Evolutionary conservation across 116 monocot genomes (phyloP), one percentile per base, ranked within the genome.

Genomic region (Cymodocea nodosa): DNA sequence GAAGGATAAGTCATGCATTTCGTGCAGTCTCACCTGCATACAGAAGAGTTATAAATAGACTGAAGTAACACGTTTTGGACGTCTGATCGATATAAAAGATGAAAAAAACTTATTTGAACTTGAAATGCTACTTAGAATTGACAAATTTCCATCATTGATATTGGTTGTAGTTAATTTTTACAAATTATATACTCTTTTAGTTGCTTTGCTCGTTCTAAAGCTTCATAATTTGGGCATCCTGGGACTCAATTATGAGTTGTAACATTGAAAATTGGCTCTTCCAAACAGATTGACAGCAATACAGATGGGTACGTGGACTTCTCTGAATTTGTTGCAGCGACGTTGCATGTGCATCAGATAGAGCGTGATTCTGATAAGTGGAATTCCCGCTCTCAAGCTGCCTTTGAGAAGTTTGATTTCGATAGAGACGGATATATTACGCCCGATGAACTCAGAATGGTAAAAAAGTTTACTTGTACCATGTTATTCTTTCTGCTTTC

Each of bases 301-400:
- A 95, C 90, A 15, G 94, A 95, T 70, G 94, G 94, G 7, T 72
- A 87, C 15, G 94, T 95, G 40, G 94, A 95, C 58, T 95, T 95
- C 71, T 61, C 75, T 9, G 94, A 95, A 73, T 95, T 95, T 77
- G 94, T 87, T 51, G 85, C 94, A 15, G 94, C 94, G 60, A 74
- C 94, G 25, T 54, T 95, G 13, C 90, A 79, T 62, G 85, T 95
- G 69, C 84, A 79, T 79, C 94, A 95, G 66, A 71, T 95, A 85
- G 90, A 84, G 60, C 84, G 80, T 36, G 83, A 90, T 65, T 83
- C 81, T 44, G 83, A 83, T 20, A 95, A 76, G 77, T 95, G 94
- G 94, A 66, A 78, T 8, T 17, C 55, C 15, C 83, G 82, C 48
- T 90, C 83, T 24, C 76, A 87, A 76, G 87, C 87, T 34, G 94